Evolutionary conservation across 176 grass and related monocot genomes (phyloP).

Genomic region (Carex myosuroides): DNA sequence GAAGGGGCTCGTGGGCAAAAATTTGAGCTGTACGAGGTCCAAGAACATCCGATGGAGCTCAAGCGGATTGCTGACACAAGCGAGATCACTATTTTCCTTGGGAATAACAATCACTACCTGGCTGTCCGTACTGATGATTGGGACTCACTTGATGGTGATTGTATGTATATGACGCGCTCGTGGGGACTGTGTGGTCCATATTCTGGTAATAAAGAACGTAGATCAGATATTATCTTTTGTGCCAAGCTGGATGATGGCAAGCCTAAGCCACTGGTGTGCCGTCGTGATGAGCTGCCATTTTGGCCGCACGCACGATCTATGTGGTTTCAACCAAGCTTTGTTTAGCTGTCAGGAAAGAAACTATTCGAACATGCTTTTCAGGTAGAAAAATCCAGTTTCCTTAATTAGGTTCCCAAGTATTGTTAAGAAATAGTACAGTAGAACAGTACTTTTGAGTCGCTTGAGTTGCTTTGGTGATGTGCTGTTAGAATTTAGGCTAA

Average conservation of each 20-base stretch:
- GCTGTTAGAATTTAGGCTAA: neutral
- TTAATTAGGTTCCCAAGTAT: no score
- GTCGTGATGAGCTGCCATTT: neutral
- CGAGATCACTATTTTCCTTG: neutral
- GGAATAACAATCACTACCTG: neutral
- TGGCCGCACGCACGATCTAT: neutral
- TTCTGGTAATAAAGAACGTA: neutral
- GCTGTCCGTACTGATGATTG: neutral
- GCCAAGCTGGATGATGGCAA: neutral
- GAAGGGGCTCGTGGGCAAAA: neutral
- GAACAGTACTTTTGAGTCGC: neutral
- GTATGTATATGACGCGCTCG: neutral
- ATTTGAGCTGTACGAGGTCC: neutral
- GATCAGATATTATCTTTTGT: no score
- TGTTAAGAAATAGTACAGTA: neutral
- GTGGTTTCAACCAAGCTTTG: neutral
- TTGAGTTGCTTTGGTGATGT: neutral
- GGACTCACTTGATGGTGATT: neutral
- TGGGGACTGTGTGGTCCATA: neutral
- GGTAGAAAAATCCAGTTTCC: neutral
- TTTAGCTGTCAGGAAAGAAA: neutral
- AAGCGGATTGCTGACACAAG: neutral
- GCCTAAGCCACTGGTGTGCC: neutral
- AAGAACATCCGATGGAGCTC: neutral
- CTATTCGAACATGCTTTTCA: neutral